Percentiles rank a stretch among this genome's conserved stretches.
These are phyloP conservation scores for Takashimella tepidaria DNA, from an alignment of 1,284 basidiomycete genomes.

Conservation along the genomic window DNA sequence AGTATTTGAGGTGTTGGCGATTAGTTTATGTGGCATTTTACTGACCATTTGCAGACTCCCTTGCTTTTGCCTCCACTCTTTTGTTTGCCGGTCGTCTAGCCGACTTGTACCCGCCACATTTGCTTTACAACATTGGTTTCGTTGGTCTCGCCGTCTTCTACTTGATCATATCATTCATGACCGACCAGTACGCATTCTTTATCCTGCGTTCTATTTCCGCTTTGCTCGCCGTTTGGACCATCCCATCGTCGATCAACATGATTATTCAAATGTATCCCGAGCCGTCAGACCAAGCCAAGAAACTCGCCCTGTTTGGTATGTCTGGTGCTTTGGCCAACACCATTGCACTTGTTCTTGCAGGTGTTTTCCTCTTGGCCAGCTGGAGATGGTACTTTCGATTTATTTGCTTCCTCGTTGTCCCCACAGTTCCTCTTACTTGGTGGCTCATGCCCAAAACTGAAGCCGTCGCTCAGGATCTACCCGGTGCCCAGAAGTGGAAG, in stretches of 20 bases:
- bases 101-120: constrained; percentile 40
- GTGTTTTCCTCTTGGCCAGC: constrained; percentile 39
- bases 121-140: constrained; percentile 40
- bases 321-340: constrained; percentile 34
- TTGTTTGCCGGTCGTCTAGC: constrained; percentile 39
- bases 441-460: constrained; percentile 38
- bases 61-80: constrained; percentile 34
- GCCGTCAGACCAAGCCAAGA: constrained; percentile 34
- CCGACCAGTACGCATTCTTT: constrained; percentile 43
- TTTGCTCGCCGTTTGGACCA: constrained; percentile 40
- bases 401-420: constrained; percentile 32
- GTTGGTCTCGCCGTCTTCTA: constrained; percentile 38
- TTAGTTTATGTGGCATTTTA: neutral
- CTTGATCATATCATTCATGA: constrained; percentile 45
- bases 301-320: constrained; percentile 43
- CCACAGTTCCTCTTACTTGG: constrained; percentile 33
- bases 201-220: constrained; percentile 41
- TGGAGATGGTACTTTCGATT: constrained; percentile 47
- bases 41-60: constrained; percentile 4
- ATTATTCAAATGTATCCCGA: constrained; percentile 44
- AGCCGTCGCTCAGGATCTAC: constrained; percentile 38
- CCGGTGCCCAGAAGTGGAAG: constrained; percentile 38
- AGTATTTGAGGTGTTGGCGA: constrained; percentile 16
- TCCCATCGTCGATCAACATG: constrained; percentile 43
- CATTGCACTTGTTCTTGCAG: constrained; percentile 35